Percentiles rank a stretch among this genome's conserved stretches.
These are phyloP conservation scores for Cryptococcus floricola DNA, from an alignment of 1,284 basidiomycete species.

Conservation along the genomic window DNA sequence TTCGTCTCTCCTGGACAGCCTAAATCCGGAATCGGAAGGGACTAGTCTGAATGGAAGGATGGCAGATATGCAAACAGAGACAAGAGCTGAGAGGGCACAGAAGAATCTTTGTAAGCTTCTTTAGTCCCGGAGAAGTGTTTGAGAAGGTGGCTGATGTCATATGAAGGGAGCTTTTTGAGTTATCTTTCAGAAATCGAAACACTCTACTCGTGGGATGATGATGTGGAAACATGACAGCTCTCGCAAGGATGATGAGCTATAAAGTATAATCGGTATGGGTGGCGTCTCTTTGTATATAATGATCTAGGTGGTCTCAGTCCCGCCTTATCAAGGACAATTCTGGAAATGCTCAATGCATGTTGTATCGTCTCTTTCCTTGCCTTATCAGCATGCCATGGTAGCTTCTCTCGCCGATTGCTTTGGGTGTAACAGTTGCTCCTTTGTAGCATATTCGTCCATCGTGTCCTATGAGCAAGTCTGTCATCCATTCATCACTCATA, in stretches of 20 bases:
- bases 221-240: not conserved
- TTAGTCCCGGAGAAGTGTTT: not conserved
- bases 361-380: too few relatives aligned
- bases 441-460: too few relatives aligned
- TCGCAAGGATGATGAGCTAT: too few relatives aligned
- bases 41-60: not conserved
- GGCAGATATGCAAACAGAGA: not conserved
- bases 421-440: too few relatives aligned
- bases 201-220: conserved; percentile 37
- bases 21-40: conserved; percentile 36
- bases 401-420: too few relatives aligned
- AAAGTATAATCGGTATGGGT: not conserved
- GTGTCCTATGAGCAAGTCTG: too few relatives aligned
- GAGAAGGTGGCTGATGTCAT: conserved; percentile 8
- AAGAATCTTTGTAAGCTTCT: conserved; percentile 56
- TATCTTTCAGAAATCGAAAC: conserved; percentile 79
- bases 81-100: conserved; percentile 67
- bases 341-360: too few relatives aligned
- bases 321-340: too few relatives aligned
- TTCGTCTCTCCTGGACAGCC: conserved; percentile 77
- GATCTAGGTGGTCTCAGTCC: too few relatives aligned
- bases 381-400: too few relatives aligned
- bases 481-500: too few relatives aligned
- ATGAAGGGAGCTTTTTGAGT: conserved; percentile 77
- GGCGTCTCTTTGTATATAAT: not conserved